Conservation (phyloP, 805 yeast genomes). For the Starmera dryadoides region DNA sequence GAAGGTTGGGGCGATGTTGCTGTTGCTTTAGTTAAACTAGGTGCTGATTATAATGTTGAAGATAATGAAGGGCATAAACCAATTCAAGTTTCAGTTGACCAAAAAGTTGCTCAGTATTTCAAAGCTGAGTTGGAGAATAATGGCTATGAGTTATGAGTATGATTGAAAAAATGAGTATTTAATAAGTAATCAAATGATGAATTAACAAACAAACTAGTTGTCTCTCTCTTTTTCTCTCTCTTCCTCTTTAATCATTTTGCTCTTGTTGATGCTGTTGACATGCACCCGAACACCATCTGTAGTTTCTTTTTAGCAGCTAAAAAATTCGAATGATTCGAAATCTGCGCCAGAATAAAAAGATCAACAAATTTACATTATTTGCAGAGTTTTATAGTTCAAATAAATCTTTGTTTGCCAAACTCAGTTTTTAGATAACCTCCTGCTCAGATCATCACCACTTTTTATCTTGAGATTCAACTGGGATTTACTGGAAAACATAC, state of each 20-base stretch:
- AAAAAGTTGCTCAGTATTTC: constrained; percentile 38
- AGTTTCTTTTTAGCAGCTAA: too few species aligned
- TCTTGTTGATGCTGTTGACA: neutral
- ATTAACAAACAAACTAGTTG: neutral
- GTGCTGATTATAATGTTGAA: constrained; percentile 51
- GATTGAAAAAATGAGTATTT: neutral
- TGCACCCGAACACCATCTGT: neutral
- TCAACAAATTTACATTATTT: too few species aligned
- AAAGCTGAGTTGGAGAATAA: constrained; percentile 5
- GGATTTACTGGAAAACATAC: too few species aligned
- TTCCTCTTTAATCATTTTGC: too few species aligned
- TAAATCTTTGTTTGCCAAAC: too few species aligned
- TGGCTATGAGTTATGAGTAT: constrained; percentile 7
- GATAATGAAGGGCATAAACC: constrained; percentile 51
- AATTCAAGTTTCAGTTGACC: constrained; percentile 46
- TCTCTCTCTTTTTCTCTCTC: too few species aligned
- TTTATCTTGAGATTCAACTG: too few species aligned
- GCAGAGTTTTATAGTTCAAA: too few species aligned
- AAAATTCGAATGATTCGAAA: too few species aligned
- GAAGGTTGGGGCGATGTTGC: constrained; percentile 86
- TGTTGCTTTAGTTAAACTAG: constrained; percentile 47
- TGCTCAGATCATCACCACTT: too few species aligned
- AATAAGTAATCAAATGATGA: neutral
- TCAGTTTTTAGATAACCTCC: too few species aligned
- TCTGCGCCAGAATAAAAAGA: too few species aligned